Conservation (phyloP, 2,329 filamentous ascomycete genomes). For the Cryphonectria japonica region DNA sequence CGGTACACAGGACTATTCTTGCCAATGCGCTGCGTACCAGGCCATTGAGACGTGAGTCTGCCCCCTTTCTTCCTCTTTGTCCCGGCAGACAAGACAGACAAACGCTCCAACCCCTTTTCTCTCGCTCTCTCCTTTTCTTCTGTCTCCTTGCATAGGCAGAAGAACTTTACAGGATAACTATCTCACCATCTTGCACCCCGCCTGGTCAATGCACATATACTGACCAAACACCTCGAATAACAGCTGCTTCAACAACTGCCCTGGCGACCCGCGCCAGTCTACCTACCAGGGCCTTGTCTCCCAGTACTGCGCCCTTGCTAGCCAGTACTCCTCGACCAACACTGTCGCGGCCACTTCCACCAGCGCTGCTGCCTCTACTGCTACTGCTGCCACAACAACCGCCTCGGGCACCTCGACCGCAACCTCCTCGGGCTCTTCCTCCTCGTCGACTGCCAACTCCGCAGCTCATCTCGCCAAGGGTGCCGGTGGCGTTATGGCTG, state of each 20-base stretch:
- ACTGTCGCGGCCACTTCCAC: slow-evolving; percentile 32
- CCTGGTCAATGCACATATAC: slow-evolving; percentile 1
- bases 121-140: not conserved
- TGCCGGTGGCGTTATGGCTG: slow-evolving; percentile 38
- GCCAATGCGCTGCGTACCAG: slow-evolving; percentile 50
- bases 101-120: not conserved
- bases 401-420: slow-evolving; percentile 27
- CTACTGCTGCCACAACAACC: slow-evolving; percentile 26
- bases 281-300: slow-evolving; percentile 44
- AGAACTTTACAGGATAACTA: not conserved
- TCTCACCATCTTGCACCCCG: not conserved
- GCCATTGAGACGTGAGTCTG: slow-evolving; percentile 50
- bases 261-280: slow-evolving; percentile 47
- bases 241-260: slow-evolving; percentile 62
- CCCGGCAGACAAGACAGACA: too few relatives aligned
- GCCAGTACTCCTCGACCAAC: slow-evolving; percentile 41
- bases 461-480: slow-evolving; percentile 31
- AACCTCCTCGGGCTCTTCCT: slow-evolving; percentile 11
- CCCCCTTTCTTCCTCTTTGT: not conserved
- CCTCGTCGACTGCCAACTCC: slow-evolving; percentile 23
- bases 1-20: slow-evolving; percentile 47
- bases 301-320: slow-evolving; percentile 52
- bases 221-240: not conserved
- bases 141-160: not conserved
- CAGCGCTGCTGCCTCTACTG: slow-evolving; percentile 30